Base-by-base conservation (phyloP, 2,329 filamentous ascomycete species). In the Alternaria angustiovoidea region DNA sequence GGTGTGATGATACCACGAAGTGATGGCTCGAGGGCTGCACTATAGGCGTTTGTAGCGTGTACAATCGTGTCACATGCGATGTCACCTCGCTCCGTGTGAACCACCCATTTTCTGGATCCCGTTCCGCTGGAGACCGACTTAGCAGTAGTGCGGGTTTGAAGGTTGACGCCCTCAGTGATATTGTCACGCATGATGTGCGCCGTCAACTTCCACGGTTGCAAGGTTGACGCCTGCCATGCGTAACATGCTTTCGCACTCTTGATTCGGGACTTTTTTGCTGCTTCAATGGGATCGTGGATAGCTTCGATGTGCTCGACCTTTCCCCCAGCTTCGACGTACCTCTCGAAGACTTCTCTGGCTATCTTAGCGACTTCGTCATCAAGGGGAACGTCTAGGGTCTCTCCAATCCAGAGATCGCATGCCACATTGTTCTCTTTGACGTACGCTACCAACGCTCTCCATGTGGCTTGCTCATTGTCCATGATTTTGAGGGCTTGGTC, bases 171-270 rank as follows among this genome's bases (percentile, higher is more conserved):
- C 6, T 58, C 56, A n/a, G 59, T 42, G 5, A 71, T 20, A 7
- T 70, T 67, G 1, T 60, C 34, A n/a, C 67, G 67, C 71, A 73
- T 74, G 32, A 73, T 53, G 22, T 71, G 66, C 1, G 69, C 71
- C 12, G 71, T 72, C 6, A 72, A 44, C 55, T 74, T 74, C 68
- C 69, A 74, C 1, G 67, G 70, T 47, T 74, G 70, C 11, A 74
- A 39, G 5, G 69, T 74, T 3, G 68, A 72, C n/a, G 70, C 66
- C 18, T 59, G 55, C 70, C 70, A 71, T 11, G 66, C 58, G 51
- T 71, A 71, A 47, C 68, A 71, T 2, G 69, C 70, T 42, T 62
- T 71, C 16, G 70, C 71, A 34, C 43, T 58, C 42, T 65, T 71
- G 56, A 71, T 67, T 9, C 63, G 51, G 1, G 67, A 61, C 22